phyloP scores from a whole-genome alignment of 441 rosid genomes.

The Corymbia calophylla region DNA sequence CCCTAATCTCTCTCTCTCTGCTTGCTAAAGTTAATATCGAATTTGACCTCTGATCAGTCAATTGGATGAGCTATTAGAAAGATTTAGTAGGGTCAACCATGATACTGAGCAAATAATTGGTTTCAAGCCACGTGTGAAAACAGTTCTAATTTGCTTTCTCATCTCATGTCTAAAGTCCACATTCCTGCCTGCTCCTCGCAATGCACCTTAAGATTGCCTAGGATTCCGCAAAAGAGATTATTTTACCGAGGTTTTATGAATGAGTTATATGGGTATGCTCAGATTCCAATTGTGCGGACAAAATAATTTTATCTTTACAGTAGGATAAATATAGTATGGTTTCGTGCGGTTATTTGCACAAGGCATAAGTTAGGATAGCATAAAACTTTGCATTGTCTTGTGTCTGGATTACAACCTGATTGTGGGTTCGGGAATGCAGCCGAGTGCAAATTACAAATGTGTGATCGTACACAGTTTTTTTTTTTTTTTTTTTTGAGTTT shows the following conservation, averaged over 20 bases:
- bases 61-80: background rate
- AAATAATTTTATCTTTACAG: background rate
- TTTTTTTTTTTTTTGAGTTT: background rate
- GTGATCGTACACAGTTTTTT: background rate
- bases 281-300: background rate
- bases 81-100: background rate
- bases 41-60: background rate
- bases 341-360: background rate
- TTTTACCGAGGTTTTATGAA: background rate
- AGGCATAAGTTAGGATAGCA: background rate
- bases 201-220: background rate
- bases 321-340: background rate
- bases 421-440: background rate
- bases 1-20: background rate
- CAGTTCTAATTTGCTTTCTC: background rate
- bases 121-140: background rate
- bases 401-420: background rate
- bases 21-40: background rate
- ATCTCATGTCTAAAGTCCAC: background rate
- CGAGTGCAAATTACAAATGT: background rate
- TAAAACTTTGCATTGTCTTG: background rate
- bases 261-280: background rate
- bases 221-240: background rate
- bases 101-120: background rate
- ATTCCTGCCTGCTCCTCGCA: background rate